Conservation (phyloP, 192 early-diverging fungal genomes). For the Backusella macrospora region DNA sequence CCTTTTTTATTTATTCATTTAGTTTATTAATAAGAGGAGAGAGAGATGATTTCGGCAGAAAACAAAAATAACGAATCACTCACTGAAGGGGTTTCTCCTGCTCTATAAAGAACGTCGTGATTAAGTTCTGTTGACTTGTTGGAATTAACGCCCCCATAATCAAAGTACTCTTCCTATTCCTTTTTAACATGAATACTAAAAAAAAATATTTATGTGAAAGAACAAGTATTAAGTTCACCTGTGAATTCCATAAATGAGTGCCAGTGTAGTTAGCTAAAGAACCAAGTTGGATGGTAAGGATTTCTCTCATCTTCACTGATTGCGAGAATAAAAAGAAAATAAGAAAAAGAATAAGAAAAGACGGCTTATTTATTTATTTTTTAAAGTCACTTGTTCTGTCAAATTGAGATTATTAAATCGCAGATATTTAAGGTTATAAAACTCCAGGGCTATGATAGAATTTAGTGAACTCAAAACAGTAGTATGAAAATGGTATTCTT, state of each 20-base stretch:
- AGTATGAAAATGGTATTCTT: too few relatives aligned
- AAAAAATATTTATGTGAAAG: slow-evolving; percentile 1
- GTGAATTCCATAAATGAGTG: slow-evolving; percentile 92
- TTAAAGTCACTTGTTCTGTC: too few relatives aligned
- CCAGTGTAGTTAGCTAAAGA: slow-evolving; percentile 85
- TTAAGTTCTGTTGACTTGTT: slow-evolving; percentile 45
- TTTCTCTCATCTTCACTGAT: slow-evolving; percentile 67
- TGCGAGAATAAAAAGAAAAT: neutral
- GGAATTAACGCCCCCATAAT: slow-evolving; percentile 31
- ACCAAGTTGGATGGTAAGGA: slow-evolving; percentile 93
- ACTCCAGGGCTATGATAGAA: too few relatives aligned
- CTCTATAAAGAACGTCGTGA: slow-evolving; percentile 63
- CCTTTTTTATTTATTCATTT: slow-evolving; percentile 43
- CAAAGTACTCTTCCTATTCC: slow-evolving; percentile 55
- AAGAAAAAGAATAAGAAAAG: neutral
- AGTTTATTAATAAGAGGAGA: neutral
- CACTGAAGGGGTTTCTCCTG: slow-evolving; percentile 49
- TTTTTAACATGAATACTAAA: slow-evolving; percentile 18
- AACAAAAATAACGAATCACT: neutral
- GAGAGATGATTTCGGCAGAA: neutral
- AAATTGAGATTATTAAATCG: too few relatives aligned
- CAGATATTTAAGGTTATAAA: too few relatives aligned
- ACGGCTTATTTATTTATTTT: neutral
- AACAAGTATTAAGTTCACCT: slow-evolving; percentile 48
- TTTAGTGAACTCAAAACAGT: too few relatives aligned